phyloP scores from a whole-genome alignment of 169 alveolate genomes.

The Plasmodium blacklocki region DNA sequence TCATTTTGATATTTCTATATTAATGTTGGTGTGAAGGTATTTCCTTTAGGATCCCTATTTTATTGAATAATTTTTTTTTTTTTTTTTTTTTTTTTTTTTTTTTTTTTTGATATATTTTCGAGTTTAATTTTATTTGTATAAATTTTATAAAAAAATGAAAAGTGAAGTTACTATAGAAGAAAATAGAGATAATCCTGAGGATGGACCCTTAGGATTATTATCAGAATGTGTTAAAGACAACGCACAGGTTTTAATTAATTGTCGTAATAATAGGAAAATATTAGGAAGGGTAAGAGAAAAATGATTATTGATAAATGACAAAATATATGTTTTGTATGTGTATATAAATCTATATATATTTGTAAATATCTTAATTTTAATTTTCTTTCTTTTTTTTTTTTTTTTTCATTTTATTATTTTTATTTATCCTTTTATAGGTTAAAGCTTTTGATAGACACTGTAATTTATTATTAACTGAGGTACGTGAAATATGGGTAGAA shows the following conservation, averaged over 20 bases:
- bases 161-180: conserved; percentile 45
- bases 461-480: conserved; percentile 97
- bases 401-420: neutral
- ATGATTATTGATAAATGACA: neutral
- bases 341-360: neutral
- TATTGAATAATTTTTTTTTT: neutral
- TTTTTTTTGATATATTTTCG: neutral
- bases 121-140: neutral
- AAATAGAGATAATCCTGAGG: conserved; percentile 91
- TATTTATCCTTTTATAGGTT: conserved; percentile 75
- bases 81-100: neutral
- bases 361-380: neutral
- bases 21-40: no score
- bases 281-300: conserved; percentile 92
- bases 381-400: neutral
- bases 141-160: conserved; percentile 32
- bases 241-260: conserved; percentile 95
- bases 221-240: conserved; percentile 96
- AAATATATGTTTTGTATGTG: neutral
- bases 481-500: conserved; percentile 98
- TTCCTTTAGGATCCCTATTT: no score
- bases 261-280: conserved; percentile 97
- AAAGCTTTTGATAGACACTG: conserved; percentile 98
- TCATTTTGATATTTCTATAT: no score
- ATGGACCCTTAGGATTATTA: conserved; percentile 96